Evolutionary conservation across 1,284 basidiomycete species (phyloP).

Genomic region (Sanghuangporus sanghuang): DNA sequence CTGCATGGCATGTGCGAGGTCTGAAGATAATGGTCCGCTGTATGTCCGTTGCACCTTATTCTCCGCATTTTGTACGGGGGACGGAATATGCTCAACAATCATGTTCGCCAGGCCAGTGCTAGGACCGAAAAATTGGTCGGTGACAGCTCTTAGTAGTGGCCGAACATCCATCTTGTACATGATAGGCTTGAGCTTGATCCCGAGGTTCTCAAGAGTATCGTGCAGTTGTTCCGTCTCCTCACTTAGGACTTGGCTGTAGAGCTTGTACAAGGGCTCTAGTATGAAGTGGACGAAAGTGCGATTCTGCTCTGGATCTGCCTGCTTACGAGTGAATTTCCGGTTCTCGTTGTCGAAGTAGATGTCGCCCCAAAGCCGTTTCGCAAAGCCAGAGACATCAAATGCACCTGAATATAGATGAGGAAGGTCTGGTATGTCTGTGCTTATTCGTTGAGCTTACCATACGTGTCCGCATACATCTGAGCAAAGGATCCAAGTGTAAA

Average conservation of each 20-base stretch:
- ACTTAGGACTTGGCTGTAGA: slow-evolving; percentile 93
- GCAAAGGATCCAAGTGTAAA: slow-evolving; percentile 95
- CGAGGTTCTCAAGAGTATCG: slow-evolving; percentile 73
- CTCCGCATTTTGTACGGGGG: slow-evolving; percentile 66
- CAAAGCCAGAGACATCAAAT: slow-evolving; percentile 64
- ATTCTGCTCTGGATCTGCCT: slow-evolving; percentile 73
- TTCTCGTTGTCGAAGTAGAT: slow-evolving; percentile 86
- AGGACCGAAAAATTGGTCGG: slow-evolving; percentile 95
- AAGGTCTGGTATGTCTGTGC: background rate
- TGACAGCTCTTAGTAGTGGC: slow-evolving; percentile 88
- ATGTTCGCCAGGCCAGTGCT: slow-evolving; percentile 89
- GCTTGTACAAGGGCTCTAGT: slow-evolving; percentile 94
- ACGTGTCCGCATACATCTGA: slow-evolving; percentile 93
- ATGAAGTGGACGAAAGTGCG: slow-evolving; percentile 96
- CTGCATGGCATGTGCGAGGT: slow-evolving; percentile 76
- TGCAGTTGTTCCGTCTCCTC: slow-evolving; percentile 85
- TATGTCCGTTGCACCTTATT: slow-evolving; percentile 81
- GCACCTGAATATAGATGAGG: slow-evolving; percentile 35
- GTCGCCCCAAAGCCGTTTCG: slow-evolving; percentile 95
- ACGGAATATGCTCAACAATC: slow-evolving; percentile 86
- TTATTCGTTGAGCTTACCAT: slow-evolving; percentile 42
- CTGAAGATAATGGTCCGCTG: slow-evolving; percentile 79
- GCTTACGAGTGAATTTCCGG: slow-evolving; percentile 87
- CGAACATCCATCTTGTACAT: slow-evolving; percentile 99
- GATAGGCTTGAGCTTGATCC: slow-evolving; percentile 86